Base-by-base conservation (phyloP, 345 rosid genomes). In the Aethionema arabicum region DNA sequence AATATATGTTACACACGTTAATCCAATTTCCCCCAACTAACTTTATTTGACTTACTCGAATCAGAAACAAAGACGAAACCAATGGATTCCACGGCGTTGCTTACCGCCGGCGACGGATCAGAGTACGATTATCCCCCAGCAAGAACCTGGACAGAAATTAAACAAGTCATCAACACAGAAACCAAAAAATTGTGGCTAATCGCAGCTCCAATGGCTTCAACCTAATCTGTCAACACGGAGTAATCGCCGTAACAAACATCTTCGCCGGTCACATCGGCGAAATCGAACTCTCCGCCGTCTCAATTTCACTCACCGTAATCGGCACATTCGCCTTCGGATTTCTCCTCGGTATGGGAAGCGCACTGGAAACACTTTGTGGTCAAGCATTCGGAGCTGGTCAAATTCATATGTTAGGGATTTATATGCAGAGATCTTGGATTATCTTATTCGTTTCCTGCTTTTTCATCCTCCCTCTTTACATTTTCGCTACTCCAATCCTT, bases 341-440 rank as follows among this genome's bases (percentile, higher is more conserved):
- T 80, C 65, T 86, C 93, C 86, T 88, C 44, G 98, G 98, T 0
- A 84, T 84, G 98, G 98, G 90, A 59, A 91, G 98, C 75, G 98
- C 95, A 30, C 79, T 88, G 13, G 96, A 91, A 67, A 91, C 95
- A 14, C 83, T 88, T 0, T 91, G 96, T 69, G 95, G 98, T 1
- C 96, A 91, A 80, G 96, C 96, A n/a, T 84, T 55, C 74, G 96
- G 95, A 11, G 96, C 90, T 0, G 98, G 98, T 27, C 85, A 86
- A 68, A 68, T 83, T 29, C 67, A 83, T 16, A 61, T 85, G 85
- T 83, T 91, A 0, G 98, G 96, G 1, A 44, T 91, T 13, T 88
- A 91, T 58, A 74, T 88, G 91, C 98, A 88, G 58, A 63, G 98
- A 38, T 91, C 98, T 33, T 84, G 85, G n/a, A n/a, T n/a, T n/a